Base-by-base conservation (phyloP, 208 protist species). In the Tritrichomonas foetus region DNA sequence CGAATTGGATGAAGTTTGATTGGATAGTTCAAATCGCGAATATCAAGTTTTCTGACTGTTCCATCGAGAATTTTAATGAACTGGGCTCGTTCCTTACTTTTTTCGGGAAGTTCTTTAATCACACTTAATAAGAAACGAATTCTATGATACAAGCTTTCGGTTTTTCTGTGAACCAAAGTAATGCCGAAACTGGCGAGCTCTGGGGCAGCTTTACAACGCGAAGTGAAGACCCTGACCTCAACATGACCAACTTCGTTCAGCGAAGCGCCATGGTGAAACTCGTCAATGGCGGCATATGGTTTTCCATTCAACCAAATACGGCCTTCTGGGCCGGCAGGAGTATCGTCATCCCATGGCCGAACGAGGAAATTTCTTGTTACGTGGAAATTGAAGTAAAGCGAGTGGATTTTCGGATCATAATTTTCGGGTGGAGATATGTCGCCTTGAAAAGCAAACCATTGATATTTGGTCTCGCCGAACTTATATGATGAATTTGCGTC, bases 381-480 rank as follows among this genome's bases (percentile, higher is more conserved):
- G 3, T 8, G n/a, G 30, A 89, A 89, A 13, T 89, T 57, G 0
- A 57, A 44, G 27, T 49, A 33, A 8, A 89, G 3, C 20, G 41
- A 33, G 22, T 89, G 47, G 8, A 47, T n/a, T 20, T 9, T 39
- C 22, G 78, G 78, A 57, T 89, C 78, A 57, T 57, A 89, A 33
- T 0, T 39, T 39, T 44, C 13, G 9, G 78, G 78, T 33, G 30
- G 0, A 53, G 78, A 27, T 5, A 89, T 8, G 22, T 89, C 8
- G 33, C 78, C 78, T 49, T 89, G 44, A 47, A 89, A 89, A 39
- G 78, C 78, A 47, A 89, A 53, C 78, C 78, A 89, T 11, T 89
- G 47, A 57, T 89, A 89, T 16, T 49, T 3, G 33, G 16, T n/a
- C 57, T 89, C 30, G 1, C 47, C 47, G 47, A 89, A 89, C n/a